Evolutionary conservation across 192 early-diverging fungal genomes (phyloP).

Genomic region (Rhizophagus clarus): DNA sequence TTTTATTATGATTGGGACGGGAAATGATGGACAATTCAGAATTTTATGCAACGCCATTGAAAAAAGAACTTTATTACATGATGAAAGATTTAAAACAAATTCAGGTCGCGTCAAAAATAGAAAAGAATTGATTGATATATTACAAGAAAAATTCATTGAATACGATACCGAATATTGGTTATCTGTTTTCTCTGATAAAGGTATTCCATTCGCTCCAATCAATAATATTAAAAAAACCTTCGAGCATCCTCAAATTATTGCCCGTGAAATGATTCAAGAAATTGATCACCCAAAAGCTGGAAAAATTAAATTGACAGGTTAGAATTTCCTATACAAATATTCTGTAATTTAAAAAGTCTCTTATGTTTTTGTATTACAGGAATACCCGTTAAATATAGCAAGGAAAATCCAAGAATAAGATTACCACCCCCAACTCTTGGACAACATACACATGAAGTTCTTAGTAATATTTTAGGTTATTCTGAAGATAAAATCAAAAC

Average conservation of each 20-base stretch:
- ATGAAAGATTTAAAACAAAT: slow-evolving; percentile 70
- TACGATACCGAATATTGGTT: slow-evolving; percentile 67
- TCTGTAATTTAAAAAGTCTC: neutral
- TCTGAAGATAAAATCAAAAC: slow-evolving; percentile 27
- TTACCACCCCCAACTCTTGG: slow-evolving; percentile 82
- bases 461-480: slow-evolving; percentile 69
- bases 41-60: slow-evolving; percentile 63
- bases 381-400: slow-evolving; percentile 77
- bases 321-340: neutral
- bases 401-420: slow-evolving; percentile 63
- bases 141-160: slow-evolving; percentile 52
- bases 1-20: slow-evolving; percentile 85
- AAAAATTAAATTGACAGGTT: slow-evolving; percentile 72
- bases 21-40: slow-evolving; percentile 85
- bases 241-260: slow-evolving; percentile 69
- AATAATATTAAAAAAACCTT: slow-evolving; percentile 46
- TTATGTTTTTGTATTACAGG: slow-evolving; percentile 32
- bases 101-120: slow-evolving; percentile 74
- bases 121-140: slow-evolving; percentile 56
- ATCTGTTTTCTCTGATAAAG: slow-evolving; percentile 60
- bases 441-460: slow-evolving; percentile 84
- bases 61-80: slow-evolving; percentile 45
- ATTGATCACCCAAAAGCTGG: slow-evolving; percentile 84
- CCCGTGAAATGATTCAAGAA: slow-evolving; percentile 73
- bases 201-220: slow-evolving; percentile 80